phyloP scores from a whole-genome alignment of 2,329 filamentous ascomycete genomes.

The Aspergillus sp. region DNA sequence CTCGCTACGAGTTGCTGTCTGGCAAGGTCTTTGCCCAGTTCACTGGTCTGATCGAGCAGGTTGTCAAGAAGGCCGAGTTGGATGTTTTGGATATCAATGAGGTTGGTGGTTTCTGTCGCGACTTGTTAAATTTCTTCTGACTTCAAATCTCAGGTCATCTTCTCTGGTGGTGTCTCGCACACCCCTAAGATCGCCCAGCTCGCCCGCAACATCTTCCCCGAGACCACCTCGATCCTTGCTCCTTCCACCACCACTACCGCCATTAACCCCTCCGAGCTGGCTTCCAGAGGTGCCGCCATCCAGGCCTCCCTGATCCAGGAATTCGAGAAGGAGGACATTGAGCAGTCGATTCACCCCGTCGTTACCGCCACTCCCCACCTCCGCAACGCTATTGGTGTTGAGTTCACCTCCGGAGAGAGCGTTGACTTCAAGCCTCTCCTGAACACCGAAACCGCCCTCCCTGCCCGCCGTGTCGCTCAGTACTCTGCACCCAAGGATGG shows the following conservation, averaged over 20 bases:
- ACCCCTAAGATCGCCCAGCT: constrained; percentile 88
- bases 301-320: constrained; percentile 92
- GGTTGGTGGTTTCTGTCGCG: constrained; percentile 24
- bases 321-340: constrained; percentile 89
- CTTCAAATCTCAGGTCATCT: constrained; percentile 58
- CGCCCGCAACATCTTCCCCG: constrained; percentile 73
- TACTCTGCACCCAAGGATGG: constrained; percentile 72
- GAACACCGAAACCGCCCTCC: constrained; percentile 80
- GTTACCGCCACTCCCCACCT: constrained; percentile 93
- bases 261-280: constrained; percentile 90
- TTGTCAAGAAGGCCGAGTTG: constrained; percentile 84
- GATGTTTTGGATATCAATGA: constrained; percentile 92
- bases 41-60: constrained; percentile 76
- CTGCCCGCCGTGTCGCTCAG: constrained; percentile 78
- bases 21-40: constrained; percentile 85
- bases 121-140: neutral
- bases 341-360: constrained; percentile 91
- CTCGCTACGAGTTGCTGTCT: constrained; percentile 84
- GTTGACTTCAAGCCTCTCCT: constrained; percentile 78
- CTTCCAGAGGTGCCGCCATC: constrained; percentile 85
- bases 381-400: constrained; percentile 79
- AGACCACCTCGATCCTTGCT: constrained; percentile 71
- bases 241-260: constrained; percentile 72
- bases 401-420: constrained; percentile 58
- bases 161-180: constrained; percentile 87